Conservation (phyloP, 2,329 filamentous ascomycete genomes). For the Neophaeococcomyces mojaviensis region DNA sequence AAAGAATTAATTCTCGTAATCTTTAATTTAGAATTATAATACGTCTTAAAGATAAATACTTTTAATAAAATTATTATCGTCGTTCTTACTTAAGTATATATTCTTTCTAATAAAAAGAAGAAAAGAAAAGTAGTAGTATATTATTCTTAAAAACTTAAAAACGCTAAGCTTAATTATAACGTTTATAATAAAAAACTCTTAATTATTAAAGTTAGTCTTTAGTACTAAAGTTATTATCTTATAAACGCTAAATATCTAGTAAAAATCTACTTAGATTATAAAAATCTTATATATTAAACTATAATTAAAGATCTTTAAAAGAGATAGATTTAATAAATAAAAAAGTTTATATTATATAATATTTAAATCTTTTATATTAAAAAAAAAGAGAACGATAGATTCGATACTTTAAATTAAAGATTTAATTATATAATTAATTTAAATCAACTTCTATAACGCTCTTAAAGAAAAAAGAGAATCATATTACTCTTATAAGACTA, state of each 20-base stretch:
- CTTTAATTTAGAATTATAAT: slow-evolving; percentile 9
- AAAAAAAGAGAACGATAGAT: slow-evolving; percentile 9
- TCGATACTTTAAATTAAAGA: slow-evolving; percentile 16
- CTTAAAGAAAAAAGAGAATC: too few species aligned
- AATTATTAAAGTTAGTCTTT: slow-evolving; percentile 12
- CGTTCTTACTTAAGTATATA: slow-evolving; percentile 12
- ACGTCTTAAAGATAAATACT: slow-evolving; percentile 10
- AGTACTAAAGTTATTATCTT: slow-evolving; percentile 13
- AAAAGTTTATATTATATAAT: slow-evolving; percentile 12
- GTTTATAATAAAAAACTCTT: slow-evolving; percentile 20
- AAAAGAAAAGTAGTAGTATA: slow-evolving; percentile 10
- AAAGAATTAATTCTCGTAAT: slow-evolving; percentile 6
- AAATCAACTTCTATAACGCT: too few species aligned
- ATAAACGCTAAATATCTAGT: slow-evolving; percentile 11
- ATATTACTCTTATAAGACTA: too few species aligned
- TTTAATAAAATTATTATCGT: too few species aligned
- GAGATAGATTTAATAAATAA: slow-evolving; percentile 8
- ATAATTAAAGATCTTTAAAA: too few species aligned
- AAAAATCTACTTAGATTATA: slow-evolving; percentile 14
- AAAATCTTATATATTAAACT: too few species aligned
- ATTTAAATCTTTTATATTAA: slow-evolving; percentile 13
- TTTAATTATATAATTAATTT: too few species aligned
- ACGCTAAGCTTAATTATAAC: slow-evolving; percentile 16
- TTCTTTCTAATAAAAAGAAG: too few species aligned
- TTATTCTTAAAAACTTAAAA: too few species aligned